Conservation (phyloP, 352 stramenopile species). For the Phytophthora rubi region DNA sequence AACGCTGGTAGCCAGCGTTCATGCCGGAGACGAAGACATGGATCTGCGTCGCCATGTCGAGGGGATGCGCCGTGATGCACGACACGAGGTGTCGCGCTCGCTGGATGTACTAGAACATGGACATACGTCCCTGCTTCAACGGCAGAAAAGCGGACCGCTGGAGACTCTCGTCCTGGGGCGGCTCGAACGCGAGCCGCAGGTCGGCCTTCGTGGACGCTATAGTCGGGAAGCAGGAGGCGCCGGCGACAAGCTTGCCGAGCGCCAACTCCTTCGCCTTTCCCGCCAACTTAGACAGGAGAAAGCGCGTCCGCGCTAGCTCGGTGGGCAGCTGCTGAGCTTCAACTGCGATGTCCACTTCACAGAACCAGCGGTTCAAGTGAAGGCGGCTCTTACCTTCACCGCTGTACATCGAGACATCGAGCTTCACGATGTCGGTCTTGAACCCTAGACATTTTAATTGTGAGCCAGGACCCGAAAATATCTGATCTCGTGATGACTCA, state of each 20-base stretch:
- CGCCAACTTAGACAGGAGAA: too few relatives aligned
- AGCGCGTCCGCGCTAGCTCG: too few relatives aligned
- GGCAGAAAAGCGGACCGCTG: slow-evolving; percentile 16
- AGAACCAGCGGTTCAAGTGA: too few relatives aligned
- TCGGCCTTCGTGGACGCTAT: slow-evolving; percentile 4
- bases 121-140: slow-evolving; percentile 21
- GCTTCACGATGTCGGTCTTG: too few relatives aligned
- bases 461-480: not conserved
- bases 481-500: slow-evolving; percentile 9
- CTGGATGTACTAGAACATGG: not conserved
- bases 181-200: slow-evolving; percentile 22
- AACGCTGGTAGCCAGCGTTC: slow-evolving; percentile 4
- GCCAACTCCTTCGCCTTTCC: slow-evolving; percentile 7
- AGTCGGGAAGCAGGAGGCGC: slow-evolving; percentile 13
- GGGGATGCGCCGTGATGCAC: too few relatives aligned
- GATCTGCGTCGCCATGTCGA: slow-evolving; percentile 23
- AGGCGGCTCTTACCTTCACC: not conserved
- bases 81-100: too few relatives aligned
- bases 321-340: too few relatives aligned
- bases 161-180: slow-evolving; percentile 20
- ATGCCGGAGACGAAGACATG: too few relatives aligned
- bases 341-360: not conserved
- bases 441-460: slow-evolving; percentile 5
- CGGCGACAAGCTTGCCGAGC: slow-evolving; percentile 18
- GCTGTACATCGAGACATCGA: not conserved